phyloP scores from a whole-genome alignment of 78 protist species.

The Pelomyxa schiedti region DNA sequence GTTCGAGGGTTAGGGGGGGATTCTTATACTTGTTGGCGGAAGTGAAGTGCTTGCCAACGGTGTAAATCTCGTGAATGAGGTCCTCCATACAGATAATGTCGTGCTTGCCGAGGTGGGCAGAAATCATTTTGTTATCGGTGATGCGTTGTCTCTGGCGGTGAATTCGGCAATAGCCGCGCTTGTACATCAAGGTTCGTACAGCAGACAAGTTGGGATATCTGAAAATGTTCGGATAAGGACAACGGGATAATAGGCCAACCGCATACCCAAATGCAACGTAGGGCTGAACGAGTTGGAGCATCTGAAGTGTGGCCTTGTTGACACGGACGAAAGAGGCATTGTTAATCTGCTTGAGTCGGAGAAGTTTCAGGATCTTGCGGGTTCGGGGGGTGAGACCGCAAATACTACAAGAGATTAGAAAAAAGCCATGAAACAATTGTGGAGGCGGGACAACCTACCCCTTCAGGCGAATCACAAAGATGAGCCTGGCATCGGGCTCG shows the following conservation, averaged over 20 bases:
- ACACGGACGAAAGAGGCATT: constrained; percentile 94
- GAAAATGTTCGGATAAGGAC: background rate
- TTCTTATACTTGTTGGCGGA: too few species aligned
- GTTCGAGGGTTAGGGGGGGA: too few species aligned
- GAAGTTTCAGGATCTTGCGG: constrained; percentile 89
- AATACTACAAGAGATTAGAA: constrained; percentile 55
- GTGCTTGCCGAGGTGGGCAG: constrained; percentile 64
- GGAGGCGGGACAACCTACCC: constrained; percentile 42
- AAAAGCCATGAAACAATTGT: too few species aligned
- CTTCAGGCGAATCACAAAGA: constrained; percentile 95
- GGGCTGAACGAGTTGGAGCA: constrained; percentile 93
- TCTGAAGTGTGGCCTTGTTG: constrained; percentile 96
- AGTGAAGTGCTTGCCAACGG: constrained; percentile 93
- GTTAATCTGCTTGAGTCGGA: constrained; percentile 97
- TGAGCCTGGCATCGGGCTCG: constrained; percentile 94
- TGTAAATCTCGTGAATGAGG: constrained; percentile 96
- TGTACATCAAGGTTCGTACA: constrained; percentile 92
- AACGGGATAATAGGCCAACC: background rate
- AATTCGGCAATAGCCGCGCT: constrained; percentile 96
- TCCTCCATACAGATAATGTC: constrained; percentile 97
- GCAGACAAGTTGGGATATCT: constrained; percentile 91
- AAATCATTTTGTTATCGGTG: constrained; percentile 83
- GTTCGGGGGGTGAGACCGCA: constrained; percentile 89
- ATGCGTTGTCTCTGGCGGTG: constrained; percentile 86
- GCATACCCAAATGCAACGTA: constrained; percentile 93